Conservation (phyloP, 257 asterid genomes). For the Solanum appendiculatum region DNA sequence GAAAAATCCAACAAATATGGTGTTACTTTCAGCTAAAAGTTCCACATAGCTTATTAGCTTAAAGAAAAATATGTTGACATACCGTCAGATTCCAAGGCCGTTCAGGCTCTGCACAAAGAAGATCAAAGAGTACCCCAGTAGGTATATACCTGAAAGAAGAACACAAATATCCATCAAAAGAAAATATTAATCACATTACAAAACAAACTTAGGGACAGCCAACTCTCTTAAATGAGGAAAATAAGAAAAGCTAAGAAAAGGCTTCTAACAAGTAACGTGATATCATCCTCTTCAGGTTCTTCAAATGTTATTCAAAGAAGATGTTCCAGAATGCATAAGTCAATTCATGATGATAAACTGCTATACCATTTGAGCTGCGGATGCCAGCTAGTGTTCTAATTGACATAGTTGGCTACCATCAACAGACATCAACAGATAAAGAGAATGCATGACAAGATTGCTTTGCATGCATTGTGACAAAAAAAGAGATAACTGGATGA, state of each 20-base stretch:
- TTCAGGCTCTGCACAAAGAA: conserved; percentile 92
- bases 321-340: neutral
- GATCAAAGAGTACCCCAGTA: conserved; percentile 89
- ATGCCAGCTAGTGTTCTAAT: neutral
- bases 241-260: neutral
- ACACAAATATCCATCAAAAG: conserved; percentile 9
- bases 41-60: neutral
- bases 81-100: conserved; percentile 97
- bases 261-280: neutral
- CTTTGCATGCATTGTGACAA: neutral
- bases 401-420: neutral
- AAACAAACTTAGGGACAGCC: neutral
- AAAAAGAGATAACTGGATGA: neutral
- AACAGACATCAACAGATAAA: neutral
- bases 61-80: conserved; percentile 6
- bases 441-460: neutral
- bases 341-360: neutral
- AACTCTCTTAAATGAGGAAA: neutral
- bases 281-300: neutral
- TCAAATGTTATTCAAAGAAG: neutral
- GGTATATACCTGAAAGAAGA: conserved; percentile 69
- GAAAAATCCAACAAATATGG: neutral
- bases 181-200: neutral
- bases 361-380: neutral
- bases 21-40: neutral